Percentiles rank a stretch among this genome's conserved stretches.
Evolutionary conservation across 1,284 basidiomycete species (phyloP).

Genomic region (Moniliella sp.): DNA sequence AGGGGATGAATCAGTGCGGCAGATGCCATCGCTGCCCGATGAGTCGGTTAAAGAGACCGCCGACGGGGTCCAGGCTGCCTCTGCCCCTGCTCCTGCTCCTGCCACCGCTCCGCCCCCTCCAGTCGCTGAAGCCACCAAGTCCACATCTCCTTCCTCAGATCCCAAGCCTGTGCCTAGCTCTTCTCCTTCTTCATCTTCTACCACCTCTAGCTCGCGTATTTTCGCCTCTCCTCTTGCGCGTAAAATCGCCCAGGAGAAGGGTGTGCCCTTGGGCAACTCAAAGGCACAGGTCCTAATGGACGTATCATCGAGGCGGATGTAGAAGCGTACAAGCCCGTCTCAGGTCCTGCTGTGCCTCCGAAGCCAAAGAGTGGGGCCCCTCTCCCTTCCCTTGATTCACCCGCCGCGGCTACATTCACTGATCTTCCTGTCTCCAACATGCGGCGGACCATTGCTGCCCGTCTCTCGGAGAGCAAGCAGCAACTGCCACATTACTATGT

Average conservation of each 20-base stretch:
- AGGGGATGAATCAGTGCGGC: no score
- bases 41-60: no score
- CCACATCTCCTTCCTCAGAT: no score
- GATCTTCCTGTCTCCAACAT: slow-evolving; percentile 85
- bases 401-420: slow-evolving; percentile 45
- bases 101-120: no score
- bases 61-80: no score
- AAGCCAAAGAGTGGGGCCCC: slow-evolving; percentile 7
- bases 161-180: slow-evolving; percentile 12
- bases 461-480: slow-evolving; percentile 77
- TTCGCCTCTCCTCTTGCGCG: slow-evolving; percentile 86
- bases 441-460: slow-evolving; percentile 72
- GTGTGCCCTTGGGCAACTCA: slow-evolving; percentile 76
- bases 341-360: slow-evolving; percentile 4
- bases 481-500: slow-evolving; percentile 92
- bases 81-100: no score
- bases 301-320: slow-evolving; percentile 84
- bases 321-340: slow-evolving; percentile 48
- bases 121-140: no score
- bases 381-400: slow-evolving; percentile 4
- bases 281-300: slow-evolving; percentile 79
- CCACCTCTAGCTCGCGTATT: slow-evolving; percentile 38
- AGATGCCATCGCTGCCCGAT: no score
- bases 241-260: slow-evolving; percentile 82
- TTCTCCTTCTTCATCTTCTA: slow-evolving; percentile 19